phyloP scores from a whole-genome alignment of 495 filamentous ascomycete species.

The Patellaria atrata region DNA sequence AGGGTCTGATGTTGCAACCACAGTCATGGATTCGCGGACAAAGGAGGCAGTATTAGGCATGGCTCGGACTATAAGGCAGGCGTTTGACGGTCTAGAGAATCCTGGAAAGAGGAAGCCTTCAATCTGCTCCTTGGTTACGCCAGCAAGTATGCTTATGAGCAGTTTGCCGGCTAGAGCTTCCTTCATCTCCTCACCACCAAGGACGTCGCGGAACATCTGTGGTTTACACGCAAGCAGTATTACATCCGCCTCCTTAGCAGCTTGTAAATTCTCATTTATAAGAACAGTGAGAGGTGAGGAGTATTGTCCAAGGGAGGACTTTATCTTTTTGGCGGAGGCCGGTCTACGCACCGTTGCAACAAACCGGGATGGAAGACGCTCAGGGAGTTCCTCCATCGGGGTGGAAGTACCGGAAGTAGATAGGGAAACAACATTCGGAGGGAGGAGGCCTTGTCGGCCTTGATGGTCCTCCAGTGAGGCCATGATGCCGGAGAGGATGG shows the following conservation, averaged over 20 bases:
- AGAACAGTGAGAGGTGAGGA: conserved; percentile 27
- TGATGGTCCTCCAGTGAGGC: conserved; percentile 39
- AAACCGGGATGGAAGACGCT: conserved; percentile 52
- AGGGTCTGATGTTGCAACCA: conserved; percentile 47
- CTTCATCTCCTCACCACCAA: conserved; percentile 47
- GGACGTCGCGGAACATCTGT: conserved; percentile 49
- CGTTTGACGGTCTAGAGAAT: conserved; percentile 15
- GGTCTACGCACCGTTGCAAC: conserved; percentile 58
- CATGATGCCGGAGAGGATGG: conserved; percentile 71
- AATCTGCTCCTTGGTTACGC: conserved; percentile 55
- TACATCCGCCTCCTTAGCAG: conserved; percentile 44
- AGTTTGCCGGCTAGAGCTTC: conserved; percentile 64
- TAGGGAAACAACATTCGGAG: too few species aligned
- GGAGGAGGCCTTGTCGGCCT: conserved; percentile 22
- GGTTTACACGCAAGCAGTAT: conserved; percentile 69
- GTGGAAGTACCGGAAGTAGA: conserved; percentile 36
- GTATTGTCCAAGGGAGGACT: conserved; percentile 40
- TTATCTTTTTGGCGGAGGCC: conserved; percentile 48
- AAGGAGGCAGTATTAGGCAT: conserved; percentile 67
- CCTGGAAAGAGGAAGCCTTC: conserved; percentile 40
- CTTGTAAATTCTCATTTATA: conserved; percentile 43
- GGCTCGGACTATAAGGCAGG: conserved; percentile 49
- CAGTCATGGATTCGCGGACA: conserved; percentile 69
- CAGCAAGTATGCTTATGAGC: conserved; percentile 71
- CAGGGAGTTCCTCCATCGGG: conserved; percentile 34